phyloP scores from a whole-genome alignment of 2,329 filamentous ascomycete genomes.

The Tolypocladium pustulatum region DNA sequence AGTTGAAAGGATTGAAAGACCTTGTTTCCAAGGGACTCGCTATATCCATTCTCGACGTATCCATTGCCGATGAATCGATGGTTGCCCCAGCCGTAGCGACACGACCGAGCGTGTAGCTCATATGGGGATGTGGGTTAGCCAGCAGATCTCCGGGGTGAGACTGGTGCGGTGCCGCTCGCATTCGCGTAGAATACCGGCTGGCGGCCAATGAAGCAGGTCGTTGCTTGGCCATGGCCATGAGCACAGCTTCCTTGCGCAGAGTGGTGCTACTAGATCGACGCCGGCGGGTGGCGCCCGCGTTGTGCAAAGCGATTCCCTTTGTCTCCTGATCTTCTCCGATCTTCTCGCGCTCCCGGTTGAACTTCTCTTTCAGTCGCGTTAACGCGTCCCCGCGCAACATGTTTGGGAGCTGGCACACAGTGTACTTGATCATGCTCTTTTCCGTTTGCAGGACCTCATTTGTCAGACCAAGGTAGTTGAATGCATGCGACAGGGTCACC shows the following conservation, averaged over 20 bases:
- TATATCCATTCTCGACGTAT: slow-evolving; percentile 21
- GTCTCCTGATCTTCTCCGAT: slow-evolving; percentile 65
- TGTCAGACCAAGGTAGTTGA: slow-evolving; percentile 86
- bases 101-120: slow-evolving; percentile 49
- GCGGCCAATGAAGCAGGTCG: slow-evolving; percentile 32
- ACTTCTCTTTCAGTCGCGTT: slow-evolving; percentile 84
- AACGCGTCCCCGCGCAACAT: slow-evolving; percentile 76
- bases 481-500: slow-evolving; percentile 88
- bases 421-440: slow-evolving; percentile 87
- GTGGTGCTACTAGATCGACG: slow-evolving; percentile 64
- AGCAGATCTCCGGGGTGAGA: slow-evolving; percentile 69
- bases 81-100: slow-evolving; percentile 11
- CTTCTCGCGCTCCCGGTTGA: slow-evolving; percentile 72
- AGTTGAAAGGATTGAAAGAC: slow-evolving; percentile 46
- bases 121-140: slow-evolving; percentile 54
- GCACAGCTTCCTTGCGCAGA: slow-evolving; percentile 67
- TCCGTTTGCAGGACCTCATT: slow-evolving; percentile 89
- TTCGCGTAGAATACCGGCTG: slow-evolving; percentile 28
- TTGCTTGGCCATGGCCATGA: slow-evolving; percentile 52
- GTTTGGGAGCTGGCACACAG: slow-evolving; percentile 83
- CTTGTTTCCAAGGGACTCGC: slow-evolving; percentile 38
- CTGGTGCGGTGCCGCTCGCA: slow-evolving; percentile 32
- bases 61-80: slow-evolving; percentile 4
- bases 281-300: slow-evolving; percentile 54
- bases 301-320: slow-evolving; percentile 94